Evolutionary conservation across 1,284 basidiomycete species (phyloP).

Genomic region (Ganoderma lucidum): DNA sequence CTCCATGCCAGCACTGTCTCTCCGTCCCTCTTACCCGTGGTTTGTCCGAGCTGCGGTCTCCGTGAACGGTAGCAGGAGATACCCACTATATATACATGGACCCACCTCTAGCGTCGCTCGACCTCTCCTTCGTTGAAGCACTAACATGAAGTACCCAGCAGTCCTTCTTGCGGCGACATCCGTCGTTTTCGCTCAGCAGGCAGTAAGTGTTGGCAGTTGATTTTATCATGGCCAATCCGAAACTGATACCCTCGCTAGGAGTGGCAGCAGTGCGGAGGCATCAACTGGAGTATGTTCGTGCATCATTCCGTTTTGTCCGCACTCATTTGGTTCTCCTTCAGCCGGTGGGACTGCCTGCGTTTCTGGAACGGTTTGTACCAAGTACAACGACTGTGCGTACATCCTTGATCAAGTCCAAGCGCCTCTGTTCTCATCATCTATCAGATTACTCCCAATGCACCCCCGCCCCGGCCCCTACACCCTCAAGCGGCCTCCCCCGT

Average conservation of each 20-base stretch:
- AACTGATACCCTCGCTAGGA: slow-evolving; percentile 19
- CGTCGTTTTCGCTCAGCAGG: slow-evolving; percentile 35
- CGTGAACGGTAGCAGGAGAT: slow-evolving; percentile 10
- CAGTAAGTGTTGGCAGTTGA: slow-evolving; percentile 20
- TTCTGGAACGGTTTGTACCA: slow-evolving; percentile 42
- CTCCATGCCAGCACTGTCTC: slow-evolving; percentile 15
- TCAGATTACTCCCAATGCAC: slow-evolving; percentile 47
- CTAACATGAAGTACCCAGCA: slow-evolving; percentile 36
- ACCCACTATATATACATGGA: neutral
- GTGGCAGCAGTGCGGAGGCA: slow-evolving; percentile 38
- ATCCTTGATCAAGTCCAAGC: neutral
- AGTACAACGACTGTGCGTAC: slow-evolving; percentile 39
- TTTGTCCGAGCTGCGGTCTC: slow-evolving; percentile 24
- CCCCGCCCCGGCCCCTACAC: slow-evolving; percentile 34
- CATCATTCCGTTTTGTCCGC: neutral
- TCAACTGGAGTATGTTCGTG: slow-evolving; percentile 35
- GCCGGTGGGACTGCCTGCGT: slow-evolving; percentile 41
- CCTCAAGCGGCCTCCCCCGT: slow-evolving; percentile 41
- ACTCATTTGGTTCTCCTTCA: slow-evolving; percentile 13
- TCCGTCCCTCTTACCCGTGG: slow-evolving; percentile 15
- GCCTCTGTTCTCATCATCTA: too few species aligned
- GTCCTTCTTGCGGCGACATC: slow-evolving; percentile 35
- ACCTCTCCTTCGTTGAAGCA: slow-evolving; percentile 6
- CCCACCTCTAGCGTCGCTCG: neutral
- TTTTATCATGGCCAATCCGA: neutral